A percentile compares a stretch with the other conserved stretches of the same genome.
Conservation (phyloP, 345 rosid species). For the Anastatica hierochuntica region DNA sequence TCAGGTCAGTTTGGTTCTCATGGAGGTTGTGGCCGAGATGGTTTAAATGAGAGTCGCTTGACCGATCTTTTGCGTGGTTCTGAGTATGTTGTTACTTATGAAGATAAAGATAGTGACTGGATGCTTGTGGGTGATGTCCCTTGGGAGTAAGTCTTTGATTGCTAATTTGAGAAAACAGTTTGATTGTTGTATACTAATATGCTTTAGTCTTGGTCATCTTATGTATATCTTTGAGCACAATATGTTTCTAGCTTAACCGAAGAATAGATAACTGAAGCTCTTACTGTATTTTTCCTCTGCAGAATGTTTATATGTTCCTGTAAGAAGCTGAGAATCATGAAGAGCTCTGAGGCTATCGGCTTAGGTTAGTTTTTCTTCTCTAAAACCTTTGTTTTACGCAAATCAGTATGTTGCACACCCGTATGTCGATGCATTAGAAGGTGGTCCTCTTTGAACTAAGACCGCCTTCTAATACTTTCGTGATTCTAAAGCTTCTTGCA, state of each 20-base stretch:
- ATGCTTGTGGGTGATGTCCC: conserved; percentile 90
- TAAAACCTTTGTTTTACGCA: neutral
- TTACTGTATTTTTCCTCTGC: conserved; percentile 10
- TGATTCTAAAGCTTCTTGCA: neutral
- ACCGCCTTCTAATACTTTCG: too few relatives aligned
- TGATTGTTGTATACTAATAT: neutral
- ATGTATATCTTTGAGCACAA: neutral
- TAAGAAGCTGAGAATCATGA: conserved; percentile 62
- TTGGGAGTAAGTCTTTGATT: conserved; percentile 54
- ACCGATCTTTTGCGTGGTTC: conserved; percentile 62
- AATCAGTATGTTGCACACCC: neutral
- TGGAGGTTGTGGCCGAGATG: conserved; percentile 39
- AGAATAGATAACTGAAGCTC: neutral
- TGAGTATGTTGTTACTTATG: conserved; percentile 67
- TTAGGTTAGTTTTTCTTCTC: conserved; percentile 34
- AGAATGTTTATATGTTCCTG: conserved; percentile 66
- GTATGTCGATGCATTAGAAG: neutral
- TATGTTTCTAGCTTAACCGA: neutral
- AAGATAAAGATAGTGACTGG: conserved; percentile 84
- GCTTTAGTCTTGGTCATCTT: neutral
- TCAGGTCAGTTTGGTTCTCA: conserved; percentile 57
- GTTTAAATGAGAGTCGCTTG: conserved; percentile 40
- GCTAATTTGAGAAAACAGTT: conserved; percentile 10
- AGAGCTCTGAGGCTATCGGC: conserved; percentile 62
- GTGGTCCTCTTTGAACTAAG: neutral